These are phyloP conservation scores for Solioccasus polychromus DNA, from an alignment of 768 basidiomycete species.

Conservation along the genomic window DNA sequence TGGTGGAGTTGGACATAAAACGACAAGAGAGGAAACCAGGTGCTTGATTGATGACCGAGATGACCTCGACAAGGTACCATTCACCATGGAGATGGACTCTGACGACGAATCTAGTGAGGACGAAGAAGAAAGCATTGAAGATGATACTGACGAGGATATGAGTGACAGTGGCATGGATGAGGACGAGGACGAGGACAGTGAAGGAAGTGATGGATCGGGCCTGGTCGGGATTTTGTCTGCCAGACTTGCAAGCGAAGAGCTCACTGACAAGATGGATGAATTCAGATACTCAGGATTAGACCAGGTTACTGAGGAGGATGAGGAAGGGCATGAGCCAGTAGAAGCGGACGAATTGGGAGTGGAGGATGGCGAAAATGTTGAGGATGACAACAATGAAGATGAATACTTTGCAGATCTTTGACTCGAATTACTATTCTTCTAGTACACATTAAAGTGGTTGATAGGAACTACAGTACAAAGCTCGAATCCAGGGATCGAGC, in stretches of 20 bases:
- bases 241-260: background rate
- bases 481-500: no score
- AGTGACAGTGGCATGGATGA: background rate
- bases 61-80: background rate
- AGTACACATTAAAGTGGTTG: no score
- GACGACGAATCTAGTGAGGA: background rate
- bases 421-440: no score
- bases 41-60: background rate
- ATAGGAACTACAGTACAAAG: no score
- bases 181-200: background rate
- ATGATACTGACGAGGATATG: background rate
- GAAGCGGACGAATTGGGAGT: background rate
- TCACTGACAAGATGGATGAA: conserved; percentile 2
- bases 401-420: conserved; percentile 1
- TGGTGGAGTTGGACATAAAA: no score
- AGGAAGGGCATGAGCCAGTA: background rate
- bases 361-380: background rate
- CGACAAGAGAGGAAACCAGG: conserved; percentile 5
- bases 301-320: background rate
- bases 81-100: background rate
- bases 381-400: background rate
- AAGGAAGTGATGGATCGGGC: background rate
- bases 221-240: background rate
- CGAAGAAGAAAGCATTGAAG: background rate
- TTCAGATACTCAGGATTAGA: background rate